Conservation (phyloP, 139 green algal genomes). For the Coelastrella sp. region DNA sequence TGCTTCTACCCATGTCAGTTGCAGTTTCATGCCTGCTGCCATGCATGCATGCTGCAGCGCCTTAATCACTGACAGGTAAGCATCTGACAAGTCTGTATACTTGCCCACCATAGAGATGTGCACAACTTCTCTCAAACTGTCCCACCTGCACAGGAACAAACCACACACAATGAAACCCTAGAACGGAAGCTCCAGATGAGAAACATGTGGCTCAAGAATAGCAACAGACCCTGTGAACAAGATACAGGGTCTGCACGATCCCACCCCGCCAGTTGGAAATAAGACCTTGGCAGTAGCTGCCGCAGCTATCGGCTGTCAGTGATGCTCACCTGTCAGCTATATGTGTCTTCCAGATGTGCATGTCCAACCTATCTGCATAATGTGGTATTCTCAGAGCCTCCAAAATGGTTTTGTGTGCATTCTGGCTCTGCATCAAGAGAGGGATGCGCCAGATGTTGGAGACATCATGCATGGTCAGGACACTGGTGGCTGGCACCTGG, state of each 20-base stretch:
- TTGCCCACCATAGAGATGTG: conserved; percentile 97
- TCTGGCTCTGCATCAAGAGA: conserved; percentile 85
- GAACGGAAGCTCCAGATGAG: no score
- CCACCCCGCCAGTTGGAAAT: neutral
- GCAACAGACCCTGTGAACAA: no score
- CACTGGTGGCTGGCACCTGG: conserved; percentile 86
- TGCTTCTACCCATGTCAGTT: conserved; percentile 95
- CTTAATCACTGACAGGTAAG: conserved; percentile 98
- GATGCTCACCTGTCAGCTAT: conserved; percentile 89
- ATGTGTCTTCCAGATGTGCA: conserved; percentile 70
- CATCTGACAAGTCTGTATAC: conserved; percentile 96
- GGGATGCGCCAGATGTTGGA: conserved; percentile 99
- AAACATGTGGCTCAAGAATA: no score
- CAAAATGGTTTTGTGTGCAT: conserved; percentile 80
- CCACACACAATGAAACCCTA: no score
- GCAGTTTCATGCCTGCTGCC: conserved; percentile 84
- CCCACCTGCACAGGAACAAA: conserved; percentile 39
- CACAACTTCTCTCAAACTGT: conserved; percentile 63
- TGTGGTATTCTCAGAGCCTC: conserved; percentile 70
- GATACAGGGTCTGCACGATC: no score
- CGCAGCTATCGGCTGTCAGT: neutral
- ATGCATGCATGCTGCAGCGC: conserved; percentile 97
- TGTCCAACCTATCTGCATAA: conserved; percentile 69
- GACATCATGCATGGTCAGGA: conserved; percentile 97
- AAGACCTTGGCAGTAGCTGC: neutral